A percentile compares a stretch with the other conserved stretches of the same genome.
phyloP scores from a whole-genome alignment of 805 yeast species.

The Saccharomyces mikatae region DNA sequence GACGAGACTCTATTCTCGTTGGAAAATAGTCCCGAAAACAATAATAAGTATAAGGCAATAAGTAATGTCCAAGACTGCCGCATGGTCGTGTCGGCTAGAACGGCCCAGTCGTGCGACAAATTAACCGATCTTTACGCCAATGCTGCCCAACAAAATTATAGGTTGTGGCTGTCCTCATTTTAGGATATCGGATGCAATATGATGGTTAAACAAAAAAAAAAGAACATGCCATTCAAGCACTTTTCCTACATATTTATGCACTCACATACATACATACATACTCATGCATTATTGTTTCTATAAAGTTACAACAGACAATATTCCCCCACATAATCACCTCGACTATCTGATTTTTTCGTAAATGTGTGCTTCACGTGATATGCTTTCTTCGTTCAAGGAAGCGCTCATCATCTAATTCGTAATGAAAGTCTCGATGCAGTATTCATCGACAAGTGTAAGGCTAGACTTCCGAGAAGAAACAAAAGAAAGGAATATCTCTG shows the following conservation, averaged over 20 bases:
- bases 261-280: not conserved
- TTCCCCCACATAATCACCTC: not conserved
- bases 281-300: not conserved
- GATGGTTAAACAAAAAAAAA: not conserved
- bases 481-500: not conserved
- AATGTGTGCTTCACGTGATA: not conserved
- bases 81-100: not conserved
- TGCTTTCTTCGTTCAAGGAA: not conserved
- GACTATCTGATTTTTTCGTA: not conserved
- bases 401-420: not conserved
- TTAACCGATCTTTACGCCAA: slow-evolving; percentile 14
- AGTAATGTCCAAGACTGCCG: slow-evolving; percentile 4
- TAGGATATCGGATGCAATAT: not conserved
- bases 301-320: not conserved
- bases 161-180: slow-evolving; percentile 20
- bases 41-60: slow-evolving; percentile 1
- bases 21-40: slow-evolving; percentile 5
- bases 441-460: not conserved
- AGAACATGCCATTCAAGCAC: not conserved
- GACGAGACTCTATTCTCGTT: slow-evolving; percentile 10
- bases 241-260: not conserved
- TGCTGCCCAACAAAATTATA: slow-evolving; percentile 27
- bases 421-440: not conserved
- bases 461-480: not conserved
- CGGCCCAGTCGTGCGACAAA: slow-evolving; percentile 5